phyloP scores from a whole-genome alignment of 140 eudicot genomes.

The Stevia rebaudiana region DNA sequence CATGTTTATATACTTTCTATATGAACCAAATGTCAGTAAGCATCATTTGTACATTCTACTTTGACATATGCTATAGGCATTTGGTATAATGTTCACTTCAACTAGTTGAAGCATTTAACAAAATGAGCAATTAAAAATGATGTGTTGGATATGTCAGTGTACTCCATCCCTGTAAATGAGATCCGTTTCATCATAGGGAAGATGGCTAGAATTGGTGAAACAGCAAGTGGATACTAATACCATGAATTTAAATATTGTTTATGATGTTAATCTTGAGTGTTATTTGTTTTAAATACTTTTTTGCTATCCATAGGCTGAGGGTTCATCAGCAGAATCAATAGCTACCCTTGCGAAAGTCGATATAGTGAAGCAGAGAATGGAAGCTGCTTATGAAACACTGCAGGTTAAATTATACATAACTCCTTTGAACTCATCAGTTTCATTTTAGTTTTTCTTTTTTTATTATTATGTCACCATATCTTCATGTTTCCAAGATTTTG shows the following conservation, averaged over 20 bases:
- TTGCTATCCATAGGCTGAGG: slow-evolving; percentile 72
- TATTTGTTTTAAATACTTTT: too few species aligned
- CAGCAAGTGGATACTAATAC: slow-evolving; percentile 4
- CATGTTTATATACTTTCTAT: slow-evolving; percentile 2
- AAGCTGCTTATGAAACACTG: slow-evolving; percentile 90
- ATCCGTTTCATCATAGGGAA: slow-evolving; percentile 2
- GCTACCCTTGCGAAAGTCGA: slow-evolving; percentile 94
- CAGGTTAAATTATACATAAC: slow-evolving; percentile 51
- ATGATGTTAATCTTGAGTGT: neutral
- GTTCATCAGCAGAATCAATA: slow-evolving; percentile 97
- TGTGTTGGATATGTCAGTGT: neutral
- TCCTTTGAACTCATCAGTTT: slow-evolving; percentile 17
- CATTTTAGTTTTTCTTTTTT: neutral
- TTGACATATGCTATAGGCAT: neutral
- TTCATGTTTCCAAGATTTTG: slow-evolving; percentile 1
- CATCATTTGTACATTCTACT: neutral
- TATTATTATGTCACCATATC: slow-evolving; percentile 7
- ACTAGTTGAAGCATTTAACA: slow-evolving; percentile 1
- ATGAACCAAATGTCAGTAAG: neutral
- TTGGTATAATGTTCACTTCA: slow-evolving; percentile 8
- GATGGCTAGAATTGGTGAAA: slow-evolving; percentile 9
- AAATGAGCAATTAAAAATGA: neutral
- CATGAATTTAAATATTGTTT: neutral
- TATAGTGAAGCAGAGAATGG: slow-evolving; percentile 94
- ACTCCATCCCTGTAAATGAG: neutral